phyloP scores from a whole-genome alignment of 2,329 filamentous ascomycete genomes.

The Pseudovirgaria hyperparasitica region DNA sequence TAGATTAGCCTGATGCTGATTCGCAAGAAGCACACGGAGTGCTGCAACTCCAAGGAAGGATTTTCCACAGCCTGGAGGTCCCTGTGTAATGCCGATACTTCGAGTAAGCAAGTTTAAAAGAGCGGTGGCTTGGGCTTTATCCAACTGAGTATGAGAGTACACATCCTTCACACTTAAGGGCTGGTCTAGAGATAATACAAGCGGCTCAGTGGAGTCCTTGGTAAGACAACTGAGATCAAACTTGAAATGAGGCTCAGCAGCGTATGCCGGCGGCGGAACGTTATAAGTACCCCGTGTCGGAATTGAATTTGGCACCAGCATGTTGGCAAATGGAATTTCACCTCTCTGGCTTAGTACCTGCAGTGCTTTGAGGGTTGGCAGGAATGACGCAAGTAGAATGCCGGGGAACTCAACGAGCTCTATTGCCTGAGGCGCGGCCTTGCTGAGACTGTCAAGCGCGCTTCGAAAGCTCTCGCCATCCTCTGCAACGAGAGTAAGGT shows the following conservation, averaged over 20 bases:
- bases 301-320: no score
- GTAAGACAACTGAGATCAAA: slow-evolving; percentile 30
- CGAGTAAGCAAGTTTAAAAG: slow-evolving; percentile 38
- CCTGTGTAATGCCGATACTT: slow-evolving; percentile 47
- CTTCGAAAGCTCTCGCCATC: slow-evolving; percentile 1
- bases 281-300: no score
- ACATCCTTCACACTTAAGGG: slow-evolving; percentile 15
- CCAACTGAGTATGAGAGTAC: slow-evolving; percentile 27
- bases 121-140: slow-evolving; percentile 33
- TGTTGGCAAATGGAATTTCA: slow-evolving; percentile 8
- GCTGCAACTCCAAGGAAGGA: slow-evolving; percentile 45
- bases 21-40: slow-evolving; percentile 40
- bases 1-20: slow-evolving; percentile 16
- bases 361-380: slow-evolving; percentile 8
- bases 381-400: slow-evolving; percentile 9
- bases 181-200: slow-evolving; percentile 15
- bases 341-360: slow-evolving; percentile 6
- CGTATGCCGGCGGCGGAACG: slow-evolving; percentile 39
- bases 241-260: slow-evolving; percentile 33
- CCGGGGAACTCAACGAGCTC: slow-evolving; percentile 10
- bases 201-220: slow-evolving; percentile 3
- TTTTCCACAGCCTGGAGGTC: slow-evolving; percentile 57
- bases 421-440: background rate
- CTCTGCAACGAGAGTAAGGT: slow-evolving; percentile 1
- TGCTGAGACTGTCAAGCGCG: slow-evolving; percentile 4